Conservation (phyloP, 1,139 yeast species). For the Yamadazyma songkhlaensis region DNA sequence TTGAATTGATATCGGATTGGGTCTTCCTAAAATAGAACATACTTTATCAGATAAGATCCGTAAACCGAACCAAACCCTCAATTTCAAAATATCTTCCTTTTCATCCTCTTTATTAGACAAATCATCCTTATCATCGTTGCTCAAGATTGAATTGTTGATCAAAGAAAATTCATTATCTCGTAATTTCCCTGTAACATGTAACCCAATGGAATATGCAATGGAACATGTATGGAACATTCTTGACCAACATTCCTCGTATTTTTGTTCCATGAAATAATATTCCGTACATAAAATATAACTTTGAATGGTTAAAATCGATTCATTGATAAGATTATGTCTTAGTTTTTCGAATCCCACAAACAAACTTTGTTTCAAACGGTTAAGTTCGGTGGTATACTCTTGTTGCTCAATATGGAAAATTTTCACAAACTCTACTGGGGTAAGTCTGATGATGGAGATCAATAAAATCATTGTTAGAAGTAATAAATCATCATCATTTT, state of each 20-base stretch:
- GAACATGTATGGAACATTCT: conserved; percentile 49
- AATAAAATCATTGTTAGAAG: conserved; percentile 44
- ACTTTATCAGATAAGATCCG: conserved; percentile 46
- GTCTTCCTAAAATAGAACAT: conserved; percentile 53
- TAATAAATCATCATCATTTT: conserved; percentile 48
- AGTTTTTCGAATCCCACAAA: conserved; percentile 38
- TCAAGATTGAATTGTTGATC: conserved; percentile 8
- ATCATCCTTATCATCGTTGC: background rate
- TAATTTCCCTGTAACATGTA: conserved; percentile 43
- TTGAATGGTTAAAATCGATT: conserved; percentile 45
- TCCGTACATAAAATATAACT: conserved; percentile 52
- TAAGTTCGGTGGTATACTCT: conserved; percentile 20
- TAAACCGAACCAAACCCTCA: conserved; percentile 50
- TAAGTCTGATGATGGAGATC: conserved; percentile 36
- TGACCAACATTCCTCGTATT: conserved; percentile 50
- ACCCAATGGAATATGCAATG: conserved; percentile 50
- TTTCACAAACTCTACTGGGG: conserved; percentile 29
- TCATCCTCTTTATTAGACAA: conserved; percentile 18
- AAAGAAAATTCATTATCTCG: conserved; percentile 15
- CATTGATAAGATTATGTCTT: conserved; percentile 45
- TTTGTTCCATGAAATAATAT: conserved; percentile 46
- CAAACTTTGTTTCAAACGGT: conserved; percentile 27
- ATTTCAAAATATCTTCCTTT: conserved; percentile 30
- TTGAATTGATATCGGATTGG: conserved; percentile 54
- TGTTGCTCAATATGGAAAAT: conserved; percentile 24